Percentiles rank a stretch among this genome's conserved stretches.
These are phyloP conservation scores for Haplosporangium sp. DNA, from an alignment of 371 early-diverging fungal genomes.

Conservation along the genomic window DNA sequence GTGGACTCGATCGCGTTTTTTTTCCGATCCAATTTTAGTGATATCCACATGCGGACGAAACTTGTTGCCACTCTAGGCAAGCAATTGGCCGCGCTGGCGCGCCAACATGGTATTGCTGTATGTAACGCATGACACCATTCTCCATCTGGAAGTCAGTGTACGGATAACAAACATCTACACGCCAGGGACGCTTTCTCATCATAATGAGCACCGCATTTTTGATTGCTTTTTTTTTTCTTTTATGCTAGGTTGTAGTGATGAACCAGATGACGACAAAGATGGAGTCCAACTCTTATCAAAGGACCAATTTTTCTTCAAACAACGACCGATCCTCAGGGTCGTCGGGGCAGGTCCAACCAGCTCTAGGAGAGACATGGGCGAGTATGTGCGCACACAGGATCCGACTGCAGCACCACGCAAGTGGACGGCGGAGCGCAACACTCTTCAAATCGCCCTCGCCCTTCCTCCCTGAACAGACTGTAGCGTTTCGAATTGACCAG, in stretches of 20 bases:
- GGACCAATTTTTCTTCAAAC: neutral
- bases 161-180: no score
- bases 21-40: constrained; percentile 62
- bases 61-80: constrained; percentile 27
- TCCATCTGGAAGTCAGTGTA: no score
- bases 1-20: constrained; percentile 66
- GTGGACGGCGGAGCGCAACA: constrained; percentile 26
- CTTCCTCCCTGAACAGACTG: constrained; percentile 23
- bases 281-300: constrained; percentile 11
- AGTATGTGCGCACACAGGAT: constrained; percentile 36
- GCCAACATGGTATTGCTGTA: constrained; percentile 33
- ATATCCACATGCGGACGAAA: constrained; percentile 48
- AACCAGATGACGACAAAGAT: constrained; percentile 52
- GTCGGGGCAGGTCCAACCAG: constrained; percentile 22
- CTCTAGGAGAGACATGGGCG: constrained; percentile 47
- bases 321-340: neutral
- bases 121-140: neutral
- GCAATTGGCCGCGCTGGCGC: constrained; percentile 24
- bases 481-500: constrained; percentile 14
- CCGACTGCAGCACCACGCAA: constrained; percentile 8
- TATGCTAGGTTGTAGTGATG: constrained; percentile 42
- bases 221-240: neutral
- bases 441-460: constrained; percentile 45
- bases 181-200: no score
- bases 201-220: neutral